Evolutionary conservation across 345 rosid species (phyloP).

Genomic region (Dipteronia sinensis): DNA sequence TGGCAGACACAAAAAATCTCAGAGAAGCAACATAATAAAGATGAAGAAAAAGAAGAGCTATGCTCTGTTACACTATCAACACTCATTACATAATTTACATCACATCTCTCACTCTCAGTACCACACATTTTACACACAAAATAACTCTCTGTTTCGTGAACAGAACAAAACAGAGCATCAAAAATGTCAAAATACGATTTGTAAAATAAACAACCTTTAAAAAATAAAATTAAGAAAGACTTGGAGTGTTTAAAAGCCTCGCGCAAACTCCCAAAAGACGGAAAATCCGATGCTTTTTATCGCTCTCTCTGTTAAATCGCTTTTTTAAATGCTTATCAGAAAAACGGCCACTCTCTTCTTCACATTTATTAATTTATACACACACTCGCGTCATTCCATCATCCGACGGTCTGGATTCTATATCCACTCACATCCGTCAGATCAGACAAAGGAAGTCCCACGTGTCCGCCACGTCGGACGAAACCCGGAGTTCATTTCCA

Average conservation of each 20-base stretch:
- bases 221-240: no score
- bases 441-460: constrained; percentile 19
- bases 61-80: neutral
- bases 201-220: no score
- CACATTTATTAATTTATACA: neutral
- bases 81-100: neutral
- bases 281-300: constrained; percentile 49
- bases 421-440: constrained; percentile 24
- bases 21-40: neutral
- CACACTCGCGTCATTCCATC: constrained; percentile 24
- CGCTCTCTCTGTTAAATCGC: constrained; percentile 26
- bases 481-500: neutral
- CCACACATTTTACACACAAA: neutral
- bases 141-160: neutral
- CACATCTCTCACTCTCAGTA: neutral
- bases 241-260: neutral
- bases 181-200: neutral
- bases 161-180: neutral
- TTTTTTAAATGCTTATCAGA: constrained; percentile 35
- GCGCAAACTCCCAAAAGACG: constrained; percentile 44
- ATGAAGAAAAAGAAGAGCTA: constrained; percentile 17
- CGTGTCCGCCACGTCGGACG: constrained; percentile 37
- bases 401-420: constrained; percentile 22
- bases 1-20: constrained; percentile 13
- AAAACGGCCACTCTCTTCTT: constrained; percentile 27